phyloP scores from a whole-genome alignment of 176 grass and related monocot species.

The Urochloa ruziziensis region DNA sequence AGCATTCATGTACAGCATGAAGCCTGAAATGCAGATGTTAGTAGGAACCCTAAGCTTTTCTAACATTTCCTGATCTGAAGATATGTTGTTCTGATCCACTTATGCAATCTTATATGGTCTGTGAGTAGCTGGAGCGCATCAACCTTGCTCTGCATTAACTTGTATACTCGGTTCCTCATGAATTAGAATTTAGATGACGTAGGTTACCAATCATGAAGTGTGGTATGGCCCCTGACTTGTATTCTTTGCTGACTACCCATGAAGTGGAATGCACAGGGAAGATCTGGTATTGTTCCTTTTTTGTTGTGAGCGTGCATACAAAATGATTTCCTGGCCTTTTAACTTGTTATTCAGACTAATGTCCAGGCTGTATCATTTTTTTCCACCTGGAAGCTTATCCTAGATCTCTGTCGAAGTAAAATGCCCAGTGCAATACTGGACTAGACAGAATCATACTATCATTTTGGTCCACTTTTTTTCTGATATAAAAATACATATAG shows the following conservation, averaged over 20 bases:
- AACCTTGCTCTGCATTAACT: not conserved
- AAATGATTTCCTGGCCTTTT: not conserved
- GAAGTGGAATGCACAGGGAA: not conserved
- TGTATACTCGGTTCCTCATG: not conserved
- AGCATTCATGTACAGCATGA: constrained; percentile 18
- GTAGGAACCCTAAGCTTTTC: not conserved
- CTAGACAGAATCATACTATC: not conserved
- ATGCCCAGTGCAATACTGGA: not conserved
- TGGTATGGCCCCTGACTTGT: not conserved
- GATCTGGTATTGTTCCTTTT: not conserved
- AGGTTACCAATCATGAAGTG: not conserved
- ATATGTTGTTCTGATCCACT: not conserved
- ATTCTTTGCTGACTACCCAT: not conserved
- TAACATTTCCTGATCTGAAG: not conserved
- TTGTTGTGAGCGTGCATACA: not conserved
- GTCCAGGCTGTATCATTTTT: not conserved
- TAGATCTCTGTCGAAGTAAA: not conserved
- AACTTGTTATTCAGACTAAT: not conserved
- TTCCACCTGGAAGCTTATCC: not conserved
- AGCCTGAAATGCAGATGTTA: constrained; percentile 1
- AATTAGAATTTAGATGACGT: not conserved
- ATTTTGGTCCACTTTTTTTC: not conserved
- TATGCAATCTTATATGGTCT: not conserved
- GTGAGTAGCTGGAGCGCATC: not conserved
- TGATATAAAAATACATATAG: not conserved